These are phyloP conservation scores for Yarrowia hollandica DNA, from an alignment of 805 yeast species.

Conservation along the genomic window DNA sequence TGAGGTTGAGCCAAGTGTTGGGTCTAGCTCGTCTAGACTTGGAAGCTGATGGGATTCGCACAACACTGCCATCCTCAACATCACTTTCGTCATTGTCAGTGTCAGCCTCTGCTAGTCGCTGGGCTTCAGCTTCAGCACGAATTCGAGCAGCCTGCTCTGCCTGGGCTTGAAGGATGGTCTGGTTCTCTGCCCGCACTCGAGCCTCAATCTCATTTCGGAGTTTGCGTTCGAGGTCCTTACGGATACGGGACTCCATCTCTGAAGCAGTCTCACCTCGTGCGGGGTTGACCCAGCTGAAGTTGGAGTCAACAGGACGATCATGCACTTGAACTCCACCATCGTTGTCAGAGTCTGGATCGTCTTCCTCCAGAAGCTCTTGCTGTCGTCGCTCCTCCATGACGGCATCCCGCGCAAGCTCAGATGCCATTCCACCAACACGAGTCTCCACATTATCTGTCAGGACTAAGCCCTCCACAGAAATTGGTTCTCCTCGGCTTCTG, in stretches of 20 bases:
- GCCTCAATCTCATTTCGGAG: slow-evolving; percentile 1
- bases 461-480: slow-evolving; percentile 10
- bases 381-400: slow-evolving; percentile 12
- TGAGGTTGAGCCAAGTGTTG: slow-evolving; percentile 17
- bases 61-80: not conserved
- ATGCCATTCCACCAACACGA: slow-evolving; percentile 12
- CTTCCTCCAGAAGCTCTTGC: not conserved
- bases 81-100: slow-evolving; percentile 14
- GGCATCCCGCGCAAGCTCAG: slow-evolving; percentile 11
- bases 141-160: slow-evolving; percentile 22
- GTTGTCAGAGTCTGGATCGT: not conserved
- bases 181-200: slow-evolving; percentile 15
- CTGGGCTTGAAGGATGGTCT: slow-evolving; percentile 17
- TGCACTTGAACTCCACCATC: slow-evolving; percentile 5
- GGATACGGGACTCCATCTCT: slow-evolving; percentile 15
- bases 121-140: slow-evolving; percentile 23
- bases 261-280: not conserved
- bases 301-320: not conserved
- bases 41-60: not conserved
- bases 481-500: slow-evolving; percentile 19
- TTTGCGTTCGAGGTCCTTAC: slow-evolving; percentile 6
- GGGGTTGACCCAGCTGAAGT: slow-evolving; percentile 1
- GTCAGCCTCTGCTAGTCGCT: slow-evolving; percentile 10
- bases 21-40: not conserved
- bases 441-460: not conserved